A percentile compares a stretch with the other conserved stretches of the same genome.
phyloP scores from a whole-genome alignment of 768 basidiomycete species.

The Leucosporidium scottii region DNA sequence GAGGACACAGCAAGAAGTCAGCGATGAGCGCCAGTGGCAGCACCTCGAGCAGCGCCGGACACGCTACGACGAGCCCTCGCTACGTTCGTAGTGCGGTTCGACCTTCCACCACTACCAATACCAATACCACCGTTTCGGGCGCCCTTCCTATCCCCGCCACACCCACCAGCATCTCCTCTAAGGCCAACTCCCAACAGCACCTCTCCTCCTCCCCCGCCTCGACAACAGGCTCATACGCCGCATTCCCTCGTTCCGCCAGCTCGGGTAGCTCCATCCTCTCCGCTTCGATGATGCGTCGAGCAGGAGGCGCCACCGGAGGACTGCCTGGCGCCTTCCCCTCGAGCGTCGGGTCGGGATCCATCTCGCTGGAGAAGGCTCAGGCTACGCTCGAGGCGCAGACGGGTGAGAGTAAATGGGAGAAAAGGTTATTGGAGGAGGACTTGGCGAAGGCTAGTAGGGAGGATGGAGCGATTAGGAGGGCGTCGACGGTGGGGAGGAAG shows the following conservation, averaged over 20 bases:
- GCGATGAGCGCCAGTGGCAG: background rate
- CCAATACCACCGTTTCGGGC: background rate
- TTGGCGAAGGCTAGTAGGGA: background rate
- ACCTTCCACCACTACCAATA: background rate
- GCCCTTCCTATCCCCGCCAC: background rate
- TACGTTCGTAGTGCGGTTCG: slow-evolving; percentile 12
- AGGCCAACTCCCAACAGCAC: background rate
- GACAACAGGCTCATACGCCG: slow-evolving; percentile 11
- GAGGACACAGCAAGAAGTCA: slow-evolving; percentile 4
- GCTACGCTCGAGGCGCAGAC: slow-evolving; percentile 24
- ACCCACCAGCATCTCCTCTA: background rate
- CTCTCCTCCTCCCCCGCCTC: slow-evolving; percentile 24
- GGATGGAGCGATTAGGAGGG: background rate
- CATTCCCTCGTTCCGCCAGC: slow-evolving; percentile 13
- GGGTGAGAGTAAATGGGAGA: slow-evolving; percentile 14
- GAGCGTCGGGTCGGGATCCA: too few species aligned
- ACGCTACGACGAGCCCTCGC: background rate
- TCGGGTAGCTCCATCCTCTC: slow-evolving; percentile 25
- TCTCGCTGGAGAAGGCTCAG: slow-evolving; percentile 16
- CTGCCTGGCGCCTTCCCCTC: background rate
- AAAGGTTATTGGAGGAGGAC: slow-evolving; percentile 8
- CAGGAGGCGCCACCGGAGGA: background rate
- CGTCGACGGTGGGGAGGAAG: background rate
- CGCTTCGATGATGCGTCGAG: slow-evolving; percentile 16
- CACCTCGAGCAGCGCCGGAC: background rate